A percentile compares a stretch with the other conserved stretches of the same genome.
Evolutionary conservation across 1,284 basidiomycete species (phyloP).

Genomic region (Apiotrichum sp.): DNA sequence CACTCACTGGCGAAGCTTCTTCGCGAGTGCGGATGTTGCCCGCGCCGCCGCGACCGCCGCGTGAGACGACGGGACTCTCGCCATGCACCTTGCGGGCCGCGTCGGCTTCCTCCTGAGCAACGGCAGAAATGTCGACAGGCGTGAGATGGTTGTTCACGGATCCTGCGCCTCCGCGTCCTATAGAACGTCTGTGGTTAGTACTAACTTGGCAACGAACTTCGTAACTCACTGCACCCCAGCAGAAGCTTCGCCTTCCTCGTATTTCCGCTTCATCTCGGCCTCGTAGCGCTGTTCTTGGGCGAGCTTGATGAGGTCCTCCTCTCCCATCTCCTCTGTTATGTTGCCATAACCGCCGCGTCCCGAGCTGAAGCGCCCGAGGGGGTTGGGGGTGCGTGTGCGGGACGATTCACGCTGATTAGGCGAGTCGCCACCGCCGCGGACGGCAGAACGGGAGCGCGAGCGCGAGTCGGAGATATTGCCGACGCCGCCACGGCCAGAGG

Average conservation of each 20-base stretch:
- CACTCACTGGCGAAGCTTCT: conserved; percentile 3
- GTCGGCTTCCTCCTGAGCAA: conserved; percentile 38
- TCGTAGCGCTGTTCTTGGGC: conserved; percentile 31
- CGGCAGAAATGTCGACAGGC: conserved; percentile 27
- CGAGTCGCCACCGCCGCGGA: conserved; percentile 2
- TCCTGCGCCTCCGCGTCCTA: conserved; percentile 43
- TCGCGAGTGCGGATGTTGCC: conserved; percentile 28
- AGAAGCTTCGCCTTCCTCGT: conserved; percentile 17
- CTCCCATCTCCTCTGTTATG: conserved; percentile 31
- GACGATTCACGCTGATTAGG: not conserved
- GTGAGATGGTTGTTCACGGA: conserved; percentile 25
- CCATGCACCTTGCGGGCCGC: conserved; percentile 36
- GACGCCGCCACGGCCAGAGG: conserved; percentile 45
- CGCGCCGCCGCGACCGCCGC: conserved; percentile 37
- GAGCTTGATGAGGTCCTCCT: conserved; percentile 23
- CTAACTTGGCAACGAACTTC: not conserved
- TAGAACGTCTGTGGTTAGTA: conserved; percentile 20
- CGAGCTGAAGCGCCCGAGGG: conserved; percentile 3
- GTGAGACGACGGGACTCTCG: conserved; percentile 21
- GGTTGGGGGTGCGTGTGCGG: not conserved
- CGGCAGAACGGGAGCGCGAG: conserved; percentile 23
- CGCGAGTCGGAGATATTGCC: conserved; percentile 39
- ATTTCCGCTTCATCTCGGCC: conserved; percentile 30
- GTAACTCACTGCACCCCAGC: not conserved
- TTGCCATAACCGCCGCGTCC: conserved; percentile 47